Evolutionary conservation across 257 asterid genomes (phyloP), one percentile per base, ranked within the genome.

Genomic region (Solanum appendiculatum): DNA sequence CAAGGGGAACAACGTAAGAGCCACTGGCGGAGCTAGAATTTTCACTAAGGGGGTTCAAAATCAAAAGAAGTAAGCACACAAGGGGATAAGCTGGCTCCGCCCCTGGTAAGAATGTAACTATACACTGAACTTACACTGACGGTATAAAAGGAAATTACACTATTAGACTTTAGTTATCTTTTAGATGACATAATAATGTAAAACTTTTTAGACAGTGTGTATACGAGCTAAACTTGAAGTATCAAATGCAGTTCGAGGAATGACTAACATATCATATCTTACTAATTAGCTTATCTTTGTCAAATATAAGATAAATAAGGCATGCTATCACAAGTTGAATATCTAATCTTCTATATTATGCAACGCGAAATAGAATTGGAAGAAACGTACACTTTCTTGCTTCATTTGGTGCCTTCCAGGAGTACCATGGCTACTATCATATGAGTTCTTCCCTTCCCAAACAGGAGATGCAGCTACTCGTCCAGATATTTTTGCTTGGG

Each of bases 391-490:
- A 89, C 97, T 94, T 88, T 92, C 97, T 9, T 80, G 85, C 74
- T 82, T 34, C 44, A 25, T 27, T 34, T 58, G 51, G 39, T 96
- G 78, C 60, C 91, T 91, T 64, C 92, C 93, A 23, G 92, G 90
- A 56, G 92, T 87, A 81, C 96, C 96, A 63, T 91, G 94, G 87
- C 92, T 86, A 29, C 92, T 91, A n/a, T 93, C 97, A 75, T 90
- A 56, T 0, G 87, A 87, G 88, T 72, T 94, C 92, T 88, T 93
- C 25, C 94, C 94, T 42, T 95, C 98, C 92, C 91, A 87, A 48
- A 92, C 93, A 70, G 96, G 97, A 23, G 98, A 93, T n/a, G 92
- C 95, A n/a, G 92, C 85, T 2, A 90, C 93, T 39, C 92, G 87
- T 23, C 92, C 96, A 25, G 27, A 21, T 23, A 69, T 83, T 87